Percentiles rank a stretch among this genome's conserved stretches.
phyloP scores from a whole-genome alignment of 2,329 filamentous ascomycete species.

The Botrytis fabae region DNA sequence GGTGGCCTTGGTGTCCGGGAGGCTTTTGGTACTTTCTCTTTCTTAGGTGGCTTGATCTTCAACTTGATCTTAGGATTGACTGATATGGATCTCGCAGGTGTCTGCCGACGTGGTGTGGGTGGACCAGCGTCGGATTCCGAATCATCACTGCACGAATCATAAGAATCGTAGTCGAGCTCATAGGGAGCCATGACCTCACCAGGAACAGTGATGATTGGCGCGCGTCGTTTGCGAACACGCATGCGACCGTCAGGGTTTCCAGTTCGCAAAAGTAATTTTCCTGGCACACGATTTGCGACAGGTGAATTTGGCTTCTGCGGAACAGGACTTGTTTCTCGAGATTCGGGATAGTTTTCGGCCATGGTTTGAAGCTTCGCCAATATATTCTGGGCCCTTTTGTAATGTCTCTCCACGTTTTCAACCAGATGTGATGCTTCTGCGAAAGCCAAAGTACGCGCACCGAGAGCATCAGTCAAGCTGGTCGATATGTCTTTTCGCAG shows the following conservation, averaged over 20 bases:
- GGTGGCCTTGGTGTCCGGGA: constrained; percentile 38
- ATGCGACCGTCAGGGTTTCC: constrained; percentile 42
- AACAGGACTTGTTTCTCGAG: constrained; percentile 50
- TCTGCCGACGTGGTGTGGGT: constrained; percentile 31
- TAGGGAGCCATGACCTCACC: constrained; percentile 67
- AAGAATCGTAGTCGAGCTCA: constrained; percentile 62
- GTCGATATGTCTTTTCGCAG: constrained; percentile 62
- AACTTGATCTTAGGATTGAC: constrained; percentile 36
- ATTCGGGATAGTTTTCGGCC: constrained; percentile 58
- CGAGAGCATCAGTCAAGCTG: constrained; percentile 54
- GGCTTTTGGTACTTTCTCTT: constrained; percentile 34
- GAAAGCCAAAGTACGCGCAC: constrained; percentile 58
- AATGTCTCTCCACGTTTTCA: constrained; percentile 63
- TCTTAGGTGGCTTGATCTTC: constrained; percentile 35
- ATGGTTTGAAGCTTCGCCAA: constrained; percentile 59
- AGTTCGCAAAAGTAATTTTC: constrained; percentile 49
- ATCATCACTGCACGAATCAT: constrained; percentile 42
- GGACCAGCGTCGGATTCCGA: constrained; percentile 41
- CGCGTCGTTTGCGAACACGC: constrained; percentile 39
- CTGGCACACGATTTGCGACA: constrained; percentile 49
- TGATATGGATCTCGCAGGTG: constrained; percentile 30
- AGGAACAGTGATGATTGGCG: constrained; percentile 63
- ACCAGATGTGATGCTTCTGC: constrained; percentile 64
- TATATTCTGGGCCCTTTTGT: constrained; percentile 59
- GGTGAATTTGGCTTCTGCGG: constrained; percentile 52